A percentile compares a stretch with the other conserved stretches of the same genome.
Conservation (phyloP, 108 stramenopile genomes). For the Licmophora abbreviata region DNA sequence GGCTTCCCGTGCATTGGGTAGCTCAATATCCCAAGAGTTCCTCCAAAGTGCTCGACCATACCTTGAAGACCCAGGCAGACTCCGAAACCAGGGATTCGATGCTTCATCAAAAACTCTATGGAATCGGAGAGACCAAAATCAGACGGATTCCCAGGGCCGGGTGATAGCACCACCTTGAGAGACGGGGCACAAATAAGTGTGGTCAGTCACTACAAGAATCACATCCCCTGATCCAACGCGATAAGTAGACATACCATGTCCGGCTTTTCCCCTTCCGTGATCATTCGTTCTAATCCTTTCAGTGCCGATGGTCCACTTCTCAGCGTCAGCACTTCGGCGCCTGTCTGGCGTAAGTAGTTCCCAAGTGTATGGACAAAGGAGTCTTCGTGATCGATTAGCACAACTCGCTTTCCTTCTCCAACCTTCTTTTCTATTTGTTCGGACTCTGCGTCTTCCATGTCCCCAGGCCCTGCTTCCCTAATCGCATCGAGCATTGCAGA, state of each 20-base stretch:
- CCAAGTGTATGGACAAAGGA: constrained; percentile 98
- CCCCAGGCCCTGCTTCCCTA: constrained; percentile 27
- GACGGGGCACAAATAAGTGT: constrained; percentile 2
- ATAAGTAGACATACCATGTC: constrained; percentile 70
- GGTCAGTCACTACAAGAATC: neutral
- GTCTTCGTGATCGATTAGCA: constrained; percentile 96
- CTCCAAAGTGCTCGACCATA: constrained; percentile 97
- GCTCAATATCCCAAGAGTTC: constrained; percentile 80
- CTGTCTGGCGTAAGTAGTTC: constrained; percentile 96
- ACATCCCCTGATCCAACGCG: neutral
- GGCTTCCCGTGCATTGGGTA: constrained; percentile 98
- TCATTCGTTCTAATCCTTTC: constrained; percentile 54
- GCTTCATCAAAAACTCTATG: constrained; percentile 65
- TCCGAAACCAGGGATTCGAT: constrained; percentile 90
- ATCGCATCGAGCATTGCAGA: constrained; percentile 96
- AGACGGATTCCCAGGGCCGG: constrained; percentile 92
- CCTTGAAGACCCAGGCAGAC: constrained; percentile 97
- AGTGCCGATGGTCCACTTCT: constrained; percentile 86
- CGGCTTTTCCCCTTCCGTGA: constrained; percentile 68
- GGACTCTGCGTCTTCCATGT: constrained; percentile 6
- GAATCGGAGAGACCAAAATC: constrained; percentile 88
- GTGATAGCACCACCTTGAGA: constrained; percentile 94
- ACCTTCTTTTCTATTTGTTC: constrained; percentile 21
- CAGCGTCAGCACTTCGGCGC: constrained; percentile 85
- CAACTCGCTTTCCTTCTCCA: constrained; percentile 76